Evolutionary conservation across 179 eudicot species (phyloP).

Genomic region (Silene coronaria): DNA sequence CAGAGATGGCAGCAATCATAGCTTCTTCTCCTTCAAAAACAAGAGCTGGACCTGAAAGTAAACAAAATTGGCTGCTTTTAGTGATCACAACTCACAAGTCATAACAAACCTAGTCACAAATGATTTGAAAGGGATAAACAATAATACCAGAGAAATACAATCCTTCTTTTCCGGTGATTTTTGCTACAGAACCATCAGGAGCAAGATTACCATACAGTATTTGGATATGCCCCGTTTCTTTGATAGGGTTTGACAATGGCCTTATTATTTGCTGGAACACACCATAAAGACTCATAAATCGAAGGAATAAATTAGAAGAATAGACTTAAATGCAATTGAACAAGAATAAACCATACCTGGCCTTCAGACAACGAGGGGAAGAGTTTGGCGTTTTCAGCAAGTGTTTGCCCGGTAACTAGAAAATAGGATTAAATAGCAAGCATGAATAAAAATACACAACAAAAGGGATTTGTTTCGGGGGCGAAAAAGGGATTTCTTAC

Average conservation of each 20-base stretch:
- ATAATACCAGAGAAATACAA: slow-evolving; percentile 68
- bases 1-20: slow-evolving; percentile 80
- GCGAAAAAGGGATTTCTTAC: not conserved
- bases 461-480: not conserved
- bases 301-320: not conserved
- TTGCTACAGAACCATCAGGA: slow-evolving; percentile 95
- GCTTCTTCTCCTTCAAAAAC: slow-evolving; percentile 96
- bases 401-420: slow-evolving; percentile 84
- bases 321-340: not conserved
- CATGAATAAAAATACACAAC: not conserved
- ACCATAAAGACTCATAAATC: slow-evolving; percentile 8
- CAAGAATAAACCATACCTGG: slow-evolving; percentile 49
- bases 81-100: not conserved
- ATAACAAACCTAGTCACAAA: not conserved
- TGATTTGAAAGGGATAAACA: slow-evolving; percentile 1
- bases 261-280: slow-evolving; percentile 75
- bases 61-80: slow-evolving; percentile 3
- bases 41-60: slow-evolving; percentile 76
- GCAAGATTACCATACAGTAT: slow-evolving; percentile 92
- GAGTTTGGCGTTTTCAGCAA: slow-evolving; percentile 89
- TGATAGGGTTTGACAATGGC: slow-evolving; percentile 75
- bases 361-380: slow-evolving; percentile 85
- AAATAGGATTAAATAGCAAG: slow-evolving; percentile 8
- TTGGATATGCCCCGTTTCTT: slow-evolving; percentile 92
- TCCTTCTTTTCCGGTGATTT: slow-evolving; percentile 97